A percentile compares a stretch with the other conserved stretches of the same genome.
phyloP scores from a whole-genome alignment of 352 stramenopile species.

The Globisporangium uncinulatum region DNA sequence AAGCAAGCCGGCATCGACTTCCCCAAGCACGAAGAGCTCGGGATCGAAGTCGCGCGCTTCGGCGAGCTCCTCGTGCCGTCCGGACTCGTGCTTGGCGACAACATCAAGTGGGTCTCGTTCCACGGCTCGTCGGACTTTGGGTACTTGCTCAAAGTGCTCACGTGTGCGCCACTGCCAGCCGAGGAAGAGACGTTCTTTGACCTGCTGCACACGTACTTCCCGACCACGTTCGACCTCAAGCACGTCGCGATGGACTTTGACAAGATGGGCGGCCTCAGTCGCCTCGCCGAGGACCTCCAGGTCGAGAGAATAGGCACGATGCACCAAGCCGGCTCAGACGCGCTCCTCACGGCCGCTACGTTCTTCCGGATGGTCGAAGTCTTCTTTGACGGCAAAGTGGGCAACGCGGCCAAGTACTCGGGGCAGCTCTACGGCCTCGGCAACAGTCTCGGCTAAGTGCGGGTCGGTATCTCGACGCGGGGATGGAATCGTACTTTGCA shows the following conservation, averaged over 20 bases:
- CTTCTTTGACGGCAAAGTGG: constrained; percentile 83
- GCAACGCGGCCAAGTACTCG: constrained; percentile 81
- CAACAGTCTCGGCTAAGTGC: constrained; percentile 43
- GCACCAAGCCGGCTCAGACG: constrained; percentile 98
- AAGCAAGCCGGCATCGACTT: constrained; percentile 98
- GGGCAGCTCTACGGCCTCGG: constrained; percentile 83
- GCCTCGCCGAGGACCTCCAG: constrained; percentile 94
- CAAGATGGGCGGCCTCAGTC: constrained; percentile 96
- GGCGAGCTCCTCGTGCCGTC: constrained; percentile 97
- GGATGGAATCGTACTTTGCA: neutral
- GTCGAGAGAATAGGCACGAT: constrained; percentile 98
- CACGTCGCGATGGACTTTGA: constrained; percentile 97
- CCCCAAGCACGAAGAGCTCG: constrained; percentile 91
- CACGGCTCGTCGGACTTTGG: constrained; percentile 99
- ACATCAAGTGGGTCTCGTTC: constrained; percentile 99
- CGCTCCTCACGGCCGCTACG: constrained; percentile 92
- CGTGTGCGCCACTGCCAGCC: constrained; percentile 82
- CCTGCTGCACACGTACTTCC: constrained; percentile 97
- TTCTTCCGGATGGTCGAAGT: constrained; percentile 92
- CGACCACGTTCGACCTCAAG: constrained; percentile 98
- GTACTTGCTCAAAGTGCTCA: constrained; percentile 97
- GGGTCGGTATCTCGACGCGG: constrained; percentile 2
- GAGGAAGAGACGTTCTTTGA: constrained; percentile 96
- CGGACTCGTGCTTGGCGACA: constrained; percentile 96
- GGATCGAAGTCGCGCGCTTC: constrained; percentile 97